Evolutionary conservation across 1,139 yeast species (phyloP), one percentile per base, ranked within the genome.

Genomic region (Suzukiozyma palmioleophila): DNA sequence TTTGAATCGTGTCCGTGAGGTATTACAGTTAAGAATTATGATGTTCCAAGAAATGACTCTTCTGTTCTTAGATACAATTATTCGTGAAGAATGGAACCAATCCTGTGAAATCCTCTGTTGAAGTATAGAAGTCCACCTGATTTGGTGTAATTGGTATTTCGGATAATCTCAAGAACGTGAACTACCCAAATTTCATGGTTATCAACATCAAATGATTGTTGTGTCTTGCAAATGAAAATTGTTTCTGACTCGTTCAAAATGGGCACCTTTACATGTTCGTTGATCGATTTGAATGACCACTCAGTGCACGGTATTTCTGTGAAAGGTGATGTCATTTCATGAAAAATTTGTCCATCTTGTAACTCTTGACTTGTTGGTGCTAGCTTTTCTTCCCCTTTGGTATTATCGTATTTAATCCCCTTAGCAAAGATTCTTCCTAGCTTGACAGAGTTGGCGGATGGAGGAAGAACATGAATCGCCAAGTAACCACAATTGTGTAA

Each of bases 101-200:
- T 61, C 35, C 54, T 56, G 56, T 81, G 84, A 51, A 84, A 84
- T 15, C 66, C 61, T 49, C 86, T 66, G 50, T 82, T 72, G 56
- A 74, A 82, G 50, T 82, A 84, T n/a, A 84, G 53, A 34, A 84
- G 56, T 0, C 88, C 88, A 2, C 88, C 88, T 2, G 72, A 59
- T 40, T 52, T 52, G 8, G 45, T 42, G 2, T 36, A 32, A 39
- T 53, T 50, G 3, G 45, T 38, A 15, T 52, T 51, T 5, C 47
- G 46, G 16, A 75, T 40, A 4, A 81, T 73, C 37, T 81, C 81
- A 28, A 71, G 56, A 1, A 84, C 86, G 42, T 73, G 69, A 2
- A 85, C 94, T 3, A 86, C 79, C 95, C 96, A 88, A 2, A 89
- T 80, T 56, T 88, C 96, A 58, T 89, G 96, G 49, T 83, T 86